phyloP scores from a whole-genome alignment of 768 basidiomycete species.

The Calocera viscosa region DNA sequence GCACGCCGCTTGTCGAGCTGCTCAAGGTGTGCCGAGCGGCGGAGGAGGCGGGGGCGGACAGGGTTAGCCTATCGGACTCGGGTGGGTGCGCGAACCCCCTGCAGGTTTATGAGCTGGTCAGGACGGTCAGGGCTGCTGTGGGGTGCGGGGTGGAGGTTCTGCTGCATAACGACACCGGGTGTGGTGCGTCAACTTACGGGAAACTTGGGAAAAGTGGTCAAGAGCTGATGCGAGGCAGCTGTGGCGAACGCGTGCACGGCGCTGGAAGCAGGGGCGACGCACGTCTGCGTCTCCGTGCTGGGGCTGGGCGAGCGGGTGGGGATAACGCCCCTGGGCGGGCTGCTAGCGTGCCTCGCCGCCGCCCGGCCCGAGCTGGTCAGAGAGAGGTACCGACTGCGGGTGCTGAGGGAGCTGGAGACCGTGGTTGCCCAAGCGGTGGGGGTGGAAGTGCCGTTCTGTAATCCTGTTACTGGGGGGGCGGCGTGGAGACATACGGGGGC shows the following conservation, averaged over 20 bases:
- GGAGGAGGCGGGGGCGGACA: constrained; percentile 97
- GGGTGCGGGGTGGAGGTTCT: constrained; percentile 96
- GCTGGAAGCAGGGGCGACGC: constrained; percentile 95
- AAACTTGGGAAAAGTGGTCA: not conserved
- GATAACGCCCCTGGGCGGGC: constrained; percentile 93
- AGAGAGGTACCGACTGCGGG: constrained; percentile 92
- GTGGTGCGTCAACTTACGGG: too few species aligned
- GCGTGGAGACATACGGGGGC: constrained; percentile 98
- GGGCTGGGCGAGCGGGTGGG: constrained; percentile 99
- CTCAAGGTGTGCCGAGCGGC: constrained; percentile 57
- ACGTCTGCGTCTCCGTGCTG: constrained; percentile 94
- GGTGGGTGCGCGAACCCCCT: constrained; percentile 98
- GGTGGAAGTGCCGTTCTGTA: constrained; percentile 94
- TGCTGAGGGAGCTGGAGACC: constrained; percentile 98
- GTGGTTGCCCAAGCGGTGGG: constrained; percentile 97
- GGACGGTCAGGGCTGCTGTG: constrained; percentile 91
- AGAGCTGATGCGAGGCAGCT: constrained; percentile 34
- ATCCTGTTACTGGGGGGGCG: constrained; percentile 94
- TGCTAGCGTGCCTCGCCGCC: constrained; percentile 90
- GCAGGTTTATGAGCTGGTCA: constrained; percentile 95
- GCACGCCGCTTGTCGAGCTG: too few species aligned
- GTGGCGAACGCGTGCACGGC: constrained; percentile 98
- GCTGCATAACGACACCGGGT: constrained; percentile 86
- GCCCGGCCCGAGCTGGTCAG: constrained; percentile 99
- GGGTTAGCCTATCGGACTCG: constrained; percentile 97